Percentiles rank a stretch among this genome's conserved stretches.
Conservation (phyloP, 768 basidiomycete genomes). For the Lentinula sp. region DNA sequence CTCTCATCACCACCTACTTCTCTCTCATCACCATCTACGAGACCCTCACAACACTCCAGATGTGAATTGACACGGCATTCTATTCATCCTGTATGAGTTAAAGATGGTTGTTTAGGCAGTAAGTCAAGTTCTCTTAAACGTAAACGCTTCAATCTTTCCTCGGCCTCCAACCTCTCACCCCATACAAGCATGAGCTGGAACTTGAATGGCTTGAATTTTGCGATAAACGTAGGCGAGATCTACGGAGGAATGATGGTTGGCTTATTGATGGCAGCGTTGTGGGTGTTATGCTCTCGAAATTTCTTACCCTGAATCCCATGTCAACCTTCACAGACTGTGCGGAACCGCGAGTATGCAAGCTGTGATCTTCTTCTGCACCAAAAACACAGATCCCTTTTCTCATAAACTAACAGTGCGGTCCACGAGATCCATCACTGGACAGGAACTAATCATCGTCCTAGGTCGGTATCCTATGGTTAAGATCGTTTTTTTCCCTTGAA, state of each 20-base stretch:
- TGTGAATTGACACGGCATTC: too few relatives aligned
- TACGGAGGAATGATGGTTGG: constrained; percentile 4
- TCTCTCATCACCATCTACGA: too few relatives aligned
- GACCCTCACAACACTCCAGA: too few relatives aligned
- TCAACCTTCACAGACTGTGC: not conserved
- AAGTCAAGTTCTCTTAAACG: too few relatives aligned
- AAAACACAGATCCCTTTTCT: not conserved
- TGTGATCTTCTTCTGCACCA: not conserved
- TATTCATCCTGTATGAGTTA: too few relatives aligned
- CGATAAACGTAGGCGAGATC: not conserved
- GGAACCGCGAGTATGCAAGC: not conserved
- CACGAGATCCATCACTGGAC: not conserved
- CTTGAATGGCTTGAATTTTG: not conserved
- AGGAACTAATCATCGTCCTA: not conserved
- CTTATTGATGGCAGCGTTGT: not conserved
- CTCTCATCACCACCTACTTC: too few relatives aligned
- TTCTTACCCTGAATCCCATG: too few relatives aligned
- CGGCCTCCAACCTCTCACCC: not conserved
- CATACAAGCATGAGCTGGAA: not conserved
- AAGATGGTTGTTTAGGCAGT: too few relatives aligned
- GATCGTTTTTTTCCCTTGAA: not conserved
- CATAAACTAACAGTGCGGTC: not conserved
- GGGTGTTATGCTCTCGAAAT: not conserved
- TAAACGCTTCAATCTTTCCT: not conserved
- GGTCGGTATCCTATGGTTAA: not conserved